These are phyloP conservation scores for Isoetes taiwanensis DNA, from an alignment of 75 land plant species.

Conservation along the genomic window DNA sequence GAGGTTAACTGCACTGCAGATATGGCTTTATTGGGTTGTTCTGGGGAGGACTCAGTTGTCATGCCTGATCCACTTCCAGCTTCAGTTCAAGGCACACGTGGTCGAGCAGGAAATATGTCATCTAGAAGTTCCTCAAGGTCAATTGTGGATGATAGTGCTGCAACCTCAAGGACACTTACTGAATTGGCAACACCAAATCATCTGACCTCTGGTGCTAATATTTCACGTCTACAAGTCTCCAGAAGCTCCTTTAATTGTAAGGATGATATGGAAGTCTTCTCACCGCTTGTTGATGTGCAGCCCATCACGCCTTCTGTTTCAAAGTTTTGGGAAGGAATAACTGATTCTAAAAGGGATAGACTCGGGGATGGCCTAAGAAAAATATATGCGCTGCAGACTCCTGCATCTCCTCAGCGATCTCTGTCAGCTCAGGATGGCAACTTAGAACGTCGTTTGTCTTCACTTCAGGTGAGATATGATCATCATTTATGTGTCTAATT, in stretches of 20 bases:
- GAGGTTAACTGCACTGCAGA: slow-evolving; percentile 59
- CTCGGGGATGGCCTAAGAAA: slow-evolving; percentile 30
- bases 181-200: no score
- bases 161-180: slow-evolving; percentile 1
- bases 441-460: slow-evolving; percentile 19
- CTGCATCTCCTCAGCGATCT: slow-evolving; percentile 26
- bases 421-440: slow-evolving; percentile 38
- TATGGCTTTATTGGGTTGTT: slow-evolving; percentile 64
- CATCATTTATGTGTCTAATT: not conserved
- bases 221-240: slow-evolving; percentile 46
- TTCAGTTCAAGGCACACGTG: slow-evolving; percentile 25
- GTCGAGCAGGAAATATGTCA: slow-evolving; percentile 23
- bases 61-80: slow-evolving; percentile 98
- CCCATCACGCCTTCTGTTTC: slow-evolving; percentile 83
- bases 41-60: slow-evolving; percentile 66
- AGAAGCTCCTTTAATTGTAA: slow-evolving; percentile 40
- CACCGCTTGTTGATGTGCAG: slow-evolving; percentile 89
- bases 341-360: slow-evolving; percentile 42
- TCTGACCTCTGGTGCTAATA: no score
- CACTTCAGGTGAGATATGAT: slow-evolving; percentile 5
- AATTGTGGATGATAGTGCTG: slow-evolving; percentile 9
- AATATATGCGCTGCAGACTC: slow-evolving; percentile 27
- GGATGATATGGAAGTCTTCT: slow-evolving; percentile 99
- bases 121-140: slow-evolving; percentile 40
- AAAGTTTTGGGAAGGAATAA: slow-evolving; percentile 45